Evolutionary conservation across 225 moss, liverwort and hornwort species (phyloP), one percentile per base, ranked within the genome.

Genomic region (Thuidium tamariscinum): DNA sequence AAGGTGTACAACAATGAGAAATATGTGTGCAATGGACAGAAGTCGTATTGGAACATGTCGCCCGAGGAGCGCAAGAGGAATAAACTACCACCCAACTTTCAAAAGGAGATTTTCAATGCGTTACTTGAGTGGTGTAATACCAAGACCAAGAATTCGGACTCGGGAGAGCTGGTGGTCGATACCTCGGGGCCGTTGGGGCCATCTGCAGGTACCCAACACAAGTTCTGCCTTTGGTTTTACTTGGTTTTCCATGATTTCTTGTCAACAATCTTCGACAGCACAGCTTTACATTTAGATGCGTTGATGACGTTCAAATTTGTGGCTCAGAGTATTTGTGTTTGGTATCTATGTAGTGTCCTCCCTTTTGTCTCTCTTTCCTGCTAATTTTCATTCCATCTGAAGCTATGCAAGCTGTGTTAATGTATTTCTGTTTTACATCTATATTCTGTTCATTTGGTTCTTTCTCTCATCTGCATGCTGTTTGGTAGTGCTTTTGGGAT

Each of bases 31-130:
- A 83, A 76, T 72, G 95, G 95, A 7, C 92, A 93, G 48, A 93
- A 92, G 77, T 95, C 95, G 1, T 96, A 95, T 51, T 96, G 96
- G 96, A 86, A 55, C 78, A 95, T 96, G 96, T 86, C 93, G 3
- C 89, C 93, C 9, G 95, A 94, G 70, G 96, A 96, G 82, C 90
- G 95, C 63, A 95, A 93, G 91, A 89, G 95, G 48, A 91, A 81
- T 27, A 95, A 93, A 82, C 75, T 96, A 23, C 94, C 95, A 10
- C 94, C 95, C 2, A 96, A 96, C 74, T 90, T 96, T 65, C 92
- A 91, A 25, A 92, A 90, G 86, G 95, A 96, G 85, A 89, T 95
- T 4, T 96, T 94, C 62, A 92, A 85, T 67, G 92, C 96, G 2
- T 80, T 96, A 16, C 82, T 93, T 3, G 96, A 96, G 82, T 96